Conservation (phyloP, 768 basidiomycete genomes). For the Grammothele lineata region DNA sequence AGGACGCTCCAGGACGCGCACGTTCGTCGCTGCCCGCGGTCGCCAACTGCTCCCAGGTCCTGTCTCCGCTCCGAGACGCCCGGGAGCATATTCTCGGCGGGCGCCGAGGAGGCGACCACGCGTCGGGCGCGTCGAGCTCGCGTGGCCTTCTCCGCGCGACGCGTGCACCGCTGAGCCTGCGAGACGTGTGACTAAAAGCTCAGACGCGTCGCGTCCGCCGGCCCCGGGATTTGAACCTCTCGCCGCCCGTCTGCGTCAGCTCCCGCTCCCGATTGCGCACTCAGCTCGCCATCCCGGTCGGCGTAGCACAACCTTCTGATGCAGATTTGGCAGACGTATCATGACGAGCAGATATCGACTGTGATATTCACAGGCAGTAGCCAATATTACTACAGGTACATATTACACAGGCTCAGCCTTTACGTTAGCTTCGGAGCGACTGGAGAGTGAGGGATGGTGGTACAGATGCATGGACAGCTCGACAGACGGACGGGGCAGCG, state of each 20-base stretch:
- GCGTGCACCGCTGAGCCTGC: too few species aligned
- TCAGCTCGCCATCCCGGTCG: too few species aligned
- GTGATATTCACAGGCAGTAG: neutral
- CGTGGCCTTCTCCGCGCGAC: too few species aligned
- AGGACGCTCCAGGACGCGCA: conserved; percentile 13
- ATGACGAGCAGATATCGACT: too few species aligned
- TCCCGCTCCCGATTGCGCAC: too few species aligned
- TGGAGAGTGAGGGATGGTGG: conserved; percentile 11
- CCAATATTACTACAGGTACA: conserved; percentile 7
- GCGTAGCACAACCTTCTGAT: too few species aligned
- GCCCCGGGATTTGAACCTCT: too few species aligned
- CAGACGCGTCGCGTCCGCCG: too few species aligned
- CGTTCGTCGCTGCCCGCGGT: conserved; percentile 14
- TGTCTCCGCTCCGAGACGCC: too few species aligned
- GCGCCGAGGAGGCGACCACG: neutral
- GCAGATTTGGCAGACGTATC: too few species aligned
- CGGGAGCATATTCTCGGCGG: neutral
- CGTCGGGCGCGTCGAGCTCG: neutral
- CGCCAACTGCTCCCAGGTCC: neutral
- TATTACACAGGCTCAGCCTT: conserved; percentile 7
- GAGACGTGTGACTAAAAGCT: too few species aligned
- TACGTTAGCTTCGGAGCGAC: conserved; percentile 3
- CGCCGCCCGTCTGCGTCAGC: too few species aligned
- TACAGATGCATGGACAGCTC: conserved; percentile 19
- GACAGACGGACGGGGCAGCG: conserved; percentile 1